Conservation (phyloP, 306 rosid species). For the Astragalus membranaceus region DNA sequence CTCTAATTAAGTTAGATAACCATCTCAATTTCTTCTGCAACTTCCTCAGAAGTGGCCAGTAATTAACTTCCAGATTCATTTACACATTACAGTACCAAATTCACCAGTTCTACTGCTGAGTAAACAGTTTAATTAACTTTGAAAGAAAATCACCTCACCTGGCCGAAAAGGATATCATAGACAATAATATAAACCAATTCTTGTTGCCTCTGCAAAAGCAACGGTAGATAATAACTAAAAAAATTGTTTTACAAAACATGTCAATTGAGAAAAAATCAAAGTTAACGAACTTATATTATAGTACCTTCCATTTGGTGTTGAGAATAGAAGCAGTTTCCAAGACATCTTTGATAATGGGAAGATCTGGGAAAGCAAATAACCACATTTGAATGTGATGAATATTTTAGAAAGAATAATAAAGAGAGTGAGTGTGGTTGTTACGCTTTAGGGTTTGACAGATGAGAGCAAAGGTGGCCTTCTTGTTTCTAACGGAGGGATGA, state of each 20-base stretch:
- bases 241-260: not conserved
- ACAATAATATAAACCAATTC: conserved; percentile 65
- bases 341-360: conserved; percentile 60
- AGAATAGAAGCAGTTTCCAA: conserved; percentile 43
- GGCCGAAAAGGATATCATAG: conserved; percentile 86
- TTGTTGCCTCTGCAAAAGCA: conserved; percentile 51
- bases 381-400: not conserved
- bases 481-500: conserved; percentile 72
- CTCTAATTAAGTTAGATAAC: not conserved
- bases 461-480: conserved; percentile 82
- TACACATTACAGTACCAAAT: not conserved
- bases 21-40: not conserved
- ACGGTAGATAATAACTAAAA: not conserved
- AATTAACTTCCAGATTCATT: not conserved
- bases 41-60: not conserved
- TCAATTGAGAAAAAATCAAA: not conserved
- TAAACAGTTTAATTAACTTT: not conserved
- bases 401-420: not conserved
- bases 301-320: conserved; percentile 85
- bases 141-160: conserved; percentile 35
- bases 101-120: no score
- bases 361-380: conserved; percentile 46
- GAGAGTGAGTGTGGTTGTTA: conserved; percentile 13
- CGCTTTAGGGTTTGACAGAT: conserved; percentile 85
- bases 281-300: not conserved